These are phyloP conservation scores for Cladorrhinum sp. DNA, from an alignment of 2,329 filamentous ascomycete genomes.

Conservation along the genomic window DNA sequence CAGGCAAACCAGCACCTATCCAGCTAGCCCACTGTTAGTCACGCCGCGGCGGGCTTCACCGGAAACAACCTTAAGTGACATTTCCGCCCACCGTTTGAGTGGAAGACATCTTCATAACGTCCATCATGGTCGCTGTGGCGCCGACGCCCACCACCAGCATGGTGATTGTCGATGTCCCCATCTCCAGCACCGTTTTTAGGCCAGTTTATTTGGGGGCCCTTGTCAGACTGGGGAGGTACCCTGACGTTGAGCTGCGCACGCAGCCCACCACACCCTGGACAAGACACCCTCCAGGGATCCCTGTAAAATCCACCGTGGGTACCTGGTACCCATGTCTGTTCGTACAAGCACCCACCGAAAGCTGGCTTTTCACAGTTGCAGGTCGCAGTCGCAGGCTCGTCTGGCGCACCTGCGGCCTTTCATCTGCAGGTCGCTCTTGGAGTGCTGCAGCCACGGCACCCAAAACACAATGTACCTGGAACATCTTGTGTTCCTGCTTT, in stretches of 20 bases:
- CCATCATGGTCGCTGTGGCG: not conserved
- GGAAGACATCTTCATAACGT: not conserved
- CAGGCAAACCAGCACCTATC: constrained; percentile 6
- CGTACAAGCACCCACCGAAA: constrained; percentile 3
- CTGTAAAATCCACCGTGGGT: not conserved
- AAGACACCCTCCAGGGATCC: not conserved
- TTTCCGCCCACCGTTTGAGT: constrained; percentile 8
- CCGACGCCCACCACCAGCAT: not conserved
- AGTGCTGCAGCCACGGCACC: constrained; percentile 7
- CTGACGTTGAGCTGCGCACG: not conserved
- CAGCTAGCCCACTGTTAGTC: constrained; percentile 16
- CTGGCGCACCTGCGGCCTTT: constrained; percentile 20
- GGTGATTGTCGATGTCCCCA: not conserved
- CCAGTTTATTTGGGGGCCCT: not conserved
- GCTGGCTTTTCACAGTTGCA: not conserved
- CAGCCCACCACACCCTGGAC: not conserved
- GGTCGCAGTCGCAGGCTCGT: constrained; percentile 10
- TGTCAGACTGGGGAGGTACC: not conserved
- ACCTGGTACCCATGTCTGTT: constrained; percentile 3
- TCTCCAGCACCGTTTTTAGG: not conserved
- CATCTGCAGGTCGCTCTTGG: constrained; percentile 3
- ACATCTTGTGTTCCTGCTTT: constrained; percentile 20
- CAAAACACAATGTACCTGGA: not conserved
- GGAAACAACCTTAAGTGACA: constrained; percentile 17
- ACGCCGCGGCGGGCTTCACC: constrained; percentile 21